A percentile compares a stretch with the other conserved stretches of the same genome.
Evolutionary conservation across 306 rosid genomes (phyloP).

Genomic region (Cucurbita argyrosperma): DNA sequence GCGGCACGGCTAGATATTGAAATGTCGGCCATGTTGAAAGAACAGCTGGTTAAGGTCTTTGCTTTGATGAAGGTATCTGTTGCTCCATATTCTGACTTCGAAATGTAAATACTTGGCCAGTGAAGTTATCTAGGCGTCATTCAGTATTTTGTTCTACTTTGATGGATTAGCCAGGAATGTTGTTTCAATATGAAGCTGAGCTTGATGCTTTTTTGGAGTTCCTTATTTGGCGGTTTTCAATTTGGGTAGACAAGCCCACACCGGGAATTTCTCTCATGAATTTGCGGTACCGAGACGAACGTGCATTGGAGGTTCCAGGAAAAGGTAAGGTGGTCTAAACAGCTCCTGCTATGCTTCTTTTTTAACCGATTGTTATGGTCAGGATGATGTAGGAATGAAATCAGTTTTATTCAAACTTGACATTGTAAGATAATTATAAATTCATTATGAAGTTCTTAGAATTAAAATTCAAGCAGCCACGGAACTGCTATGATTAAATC

Average conservation of each 20-base stretch:
- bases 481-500: background rate
- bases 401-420: background rate
- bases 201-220: conserved; percentile 91
- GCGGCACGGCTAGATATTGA: conserved; percentile 88
- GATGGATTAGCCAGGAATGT: conserved; percentile 98
- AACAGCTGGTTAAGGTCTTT: conserved; percentile 88
- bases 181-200: conserved; percentile 96
- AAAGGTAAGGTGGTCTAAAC: conserved; percentile 43
- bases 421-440: background rate
- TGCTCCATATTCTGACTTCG: background rate
- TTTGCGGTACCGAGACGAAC: conserved; percentile 86
- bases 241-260: conserved; percentile 98
- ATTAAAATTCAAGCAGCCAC: background rate
- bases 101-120: conserved; percentile 5
- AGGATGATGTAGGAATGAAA: background rate
- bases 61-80: conserved; percentile 75
- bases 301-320: conserved; percentile 53
- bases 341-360: background rate
- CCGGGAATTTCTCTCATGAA: conserved; percentile 96
- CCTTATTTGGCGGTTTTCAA: conserved; percentile 93
- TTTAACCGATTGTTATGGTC: background rate
- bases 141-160: conserved; percentile 17
- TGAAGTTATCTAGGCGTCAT: conserved; percentile 10
- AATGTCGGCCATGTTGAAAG: conserved; percentile 98
- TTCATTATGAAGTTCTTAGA: background rate